These are phyloP conservation scores for Sphaceloma murrayae DNA, from an alignment of 2,329 filamentous ascomycete genomes.

Conservation along the genomic window DNA sequence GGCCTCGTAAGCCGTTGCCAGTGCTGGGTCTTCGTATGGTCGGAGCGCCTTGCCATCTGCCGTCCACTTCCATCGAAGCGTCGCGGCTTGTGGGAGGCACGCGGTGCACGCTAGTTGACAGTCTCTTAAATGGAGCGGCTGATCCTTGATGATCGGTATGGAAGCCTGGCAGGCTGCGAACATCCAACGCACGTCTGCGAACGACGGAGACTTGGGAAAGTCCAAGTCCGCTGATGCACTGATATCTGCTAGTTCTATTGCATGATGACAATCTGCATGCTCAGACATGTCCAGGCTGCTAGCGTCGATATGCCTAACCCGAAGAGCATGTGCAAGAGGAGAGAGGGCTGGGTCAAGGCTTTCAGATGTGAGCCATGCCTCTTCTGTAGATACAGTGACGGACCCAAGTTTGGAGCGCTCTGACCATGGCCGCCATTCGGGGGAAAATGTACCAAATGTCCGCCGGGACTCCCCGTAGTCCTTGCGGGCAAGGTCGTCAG, in stretches of 20 bases:
- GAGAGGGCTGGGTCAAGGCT: too few relatives aligned
- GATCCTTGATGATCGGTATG: neutral
- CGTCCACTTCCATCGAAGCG: conserved; percentile 31
- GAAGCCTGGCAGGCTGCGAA: neutral
- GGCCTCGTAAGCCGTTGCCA: conserved; percentile 43
- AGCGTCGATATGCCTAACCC: too few relatives aligned
- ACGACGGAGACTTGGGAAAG: neutral
- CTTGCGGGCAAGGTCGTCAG: conserved; percentile 38
- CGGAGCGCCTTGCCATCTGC: conserved; percentile 27
- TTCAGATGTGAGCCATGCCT: too few relatives aligned
- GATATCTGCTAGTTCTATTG: neutral
- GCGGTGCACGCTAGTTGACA: neutral
- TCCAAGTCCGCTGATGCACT: neutral
- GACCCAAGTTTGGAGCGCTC: neutral
- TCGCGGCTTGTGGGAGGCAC: conserved; percentile 34
- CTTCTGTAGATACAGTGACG: too few relatives aligned
- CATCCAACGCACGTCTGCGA: conserved; percentile 3
- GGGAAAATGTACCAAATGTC: conserved; percentile 38
- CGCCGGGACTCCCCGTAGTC: conserved; percentile 39
- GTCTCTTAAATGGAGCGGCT: neutral
- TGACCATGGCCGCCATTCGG: conserved; percentile 36
- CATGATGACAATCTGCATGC: conserved; percentile 18
- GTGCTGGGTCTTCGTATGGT: conserved; percentile 43
- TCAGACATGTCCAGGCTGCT: neutral
- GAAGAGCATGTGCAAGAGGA: too few relatives aligned